Conservation (phyloP, 176 grass and related monocot species). For the Puccinellia tenuiflora region DNA sequence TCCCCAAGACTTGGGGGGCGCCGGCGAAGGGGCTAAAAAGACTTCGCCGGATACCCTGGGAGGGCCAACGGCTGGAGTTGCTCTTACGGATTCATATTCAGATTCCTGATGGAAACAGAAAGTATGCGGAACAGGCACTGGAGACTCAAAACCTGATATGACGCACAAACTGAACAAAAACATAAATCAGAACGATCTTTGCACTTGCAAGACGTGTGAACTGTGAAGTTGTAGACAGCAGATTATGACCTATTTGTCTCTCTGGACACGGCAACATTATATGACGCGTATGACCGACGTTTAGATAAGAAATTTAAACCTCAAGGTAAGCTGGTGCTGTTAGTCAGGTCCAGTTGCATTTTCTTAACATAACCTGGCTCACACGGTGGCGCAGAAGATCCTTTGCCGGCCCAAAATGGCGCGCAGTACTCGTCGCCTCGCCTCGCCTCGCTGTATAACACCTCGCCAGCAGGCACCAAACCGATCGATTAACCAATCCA, state of each 20-base stretch:
- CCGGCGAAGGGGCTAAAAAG: no score
- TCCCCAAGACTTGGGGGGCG: no score
- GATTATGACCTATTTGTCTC: background rate
- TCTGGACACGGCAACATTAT: background rate
- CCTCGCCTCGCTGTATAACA: slow-evolving; percentile 8
- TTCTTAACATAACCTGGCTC: background rate
- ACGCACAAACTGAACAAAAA: background rate
- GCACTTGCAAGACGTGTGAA: background rate
- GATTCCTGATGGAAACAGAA: background rate
- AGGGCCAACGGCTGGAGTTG: no score
- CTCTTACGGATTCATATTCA: no score
- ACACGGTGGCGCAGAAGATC: slow-evolving; percentile 17
- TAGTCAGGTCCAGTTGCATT: background rate
- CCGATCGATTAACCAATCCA: background rate
- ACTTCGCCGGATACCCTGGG: no score
- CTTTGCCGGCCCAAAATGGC: background rate
- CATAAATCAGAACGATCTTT: background rate
- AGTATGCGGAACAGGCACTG: background rate
- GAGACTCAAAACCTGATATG: background rate
- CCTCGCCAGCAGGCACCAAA: background rate
- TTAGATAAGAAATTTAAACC: background rate
- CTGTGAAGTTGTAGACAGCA: background rate
- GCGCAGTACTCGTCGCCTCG: background rate
- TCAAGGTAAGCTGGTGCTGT: background rate
- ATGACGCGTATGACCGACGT: background rate